A percentile compares a stretch with the other conserved stretches of the same genome.
Conservation (phyloP, 1,139 yeast species). For the Chernovozyma aurita region DNA sequence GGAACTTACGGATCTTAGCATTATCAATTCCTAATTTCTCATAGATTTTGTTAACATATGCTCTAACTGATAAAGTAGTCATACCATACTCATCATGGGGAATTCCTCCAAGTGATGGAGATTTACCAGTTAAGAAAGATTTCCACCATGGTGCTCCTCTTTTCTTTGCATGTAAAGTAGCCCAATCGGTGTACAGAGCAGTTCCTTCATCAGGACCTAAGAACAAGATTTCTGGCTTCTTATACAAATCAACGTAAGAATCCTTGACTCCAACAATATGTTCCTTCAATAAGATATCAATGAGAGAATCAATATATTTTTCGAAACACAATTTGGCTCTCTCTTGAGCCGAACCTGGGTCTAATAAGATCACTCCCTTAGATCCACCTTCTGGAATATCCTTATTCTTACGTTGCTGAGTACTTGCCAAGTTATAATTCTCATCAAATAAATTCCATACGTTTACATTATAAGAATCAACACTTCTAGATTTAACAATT, state of each 20-base stretch:
- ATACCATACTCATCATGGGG: slow-evolving; percentile 98
- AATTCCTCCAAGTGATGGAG: slow-evolving; percentile 90
- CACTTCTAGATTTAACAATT: slow-evolving; percentile 82
- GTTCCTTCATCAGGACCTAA: slow-evolving; percentile 99
- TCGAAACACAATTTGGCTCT: slow-evolving; percentile 84
- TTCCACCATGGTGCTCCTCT: slow-evolving; percentile 99
- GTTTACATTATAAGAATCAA: slow-evolving; percentile 82
- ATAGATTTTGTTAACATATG: slow-evolving; percentile 85
- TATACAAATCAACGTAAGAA: slow-evolving; percentile 77
- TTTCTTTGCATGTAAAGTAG: slow-evolving; percentile 87
- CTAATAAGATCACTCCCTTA: slow-evolving; percentile 90
- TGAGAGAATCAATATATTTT: slow-evolving; percentile 86
- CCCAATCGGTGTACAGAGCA: slow-evolving; percentile 96
- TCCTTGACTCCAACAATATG: slow-evolving; percentile 77
- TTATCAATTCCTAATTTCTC: slow-evolving; percentile 65
- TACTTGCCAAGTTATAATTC: slow-evolving; percentile 90
- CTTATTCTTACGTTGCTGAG: slow-evolving; percentile 95
- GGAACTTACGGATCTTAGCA: slow-evolving; percentile 66
- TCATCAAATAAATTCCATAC: slow-evolving; percentile 91
- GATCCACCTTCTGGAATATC: slow-evolving; percentile 99
- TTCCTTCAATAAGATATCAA: slow-evolving; percentile 78
- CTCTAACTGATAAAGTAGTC: slow-evolving; percentile 93
- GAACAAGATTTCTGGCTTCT: slow-evolving; percentile 82
- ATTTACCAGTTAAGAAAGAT: slow-evolving; percentile 95
- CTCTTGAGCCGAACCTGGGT: slow-evolving; percentile 75